phyloP scores from a whole-genome alignment of 2,329 filamentous ascomycete genomes.

The Helminthosporium solani region DNA sequence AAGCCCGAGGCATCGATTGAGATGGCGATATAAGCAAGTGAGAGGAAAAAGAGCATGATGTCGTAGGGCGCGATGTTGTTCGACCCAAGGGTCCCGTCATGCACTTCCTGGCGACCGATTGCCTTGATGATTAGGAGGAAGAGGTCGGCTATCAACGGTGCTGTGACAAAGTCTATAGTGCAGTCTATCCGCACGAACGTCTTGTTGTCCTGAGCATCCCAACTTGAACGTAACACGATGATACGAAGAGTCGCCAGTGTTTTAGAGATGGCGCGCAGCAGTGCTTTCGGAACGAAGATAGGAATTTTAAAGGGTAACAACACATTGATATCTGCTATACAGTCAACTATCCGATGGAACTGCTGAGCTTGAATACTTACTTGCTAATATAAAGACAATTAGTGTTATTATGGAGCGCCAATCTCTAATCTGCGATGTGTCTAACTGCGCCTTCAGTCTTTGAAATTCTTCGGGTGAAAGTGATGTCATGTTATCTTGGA shows the following conservation, averaged over 20 bases:
- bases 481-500: background rate
- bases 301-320: slow-evolving; percentile 69
- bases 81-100: slow-evolving; percentile 66
- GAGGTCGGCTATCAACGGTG: slow-evolving; percentile 68
- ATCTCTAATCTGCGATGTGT: slow-evolving; percentile 59
- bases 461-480: background rate
- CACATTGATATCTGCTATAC: slow-evolving; percentile 62
- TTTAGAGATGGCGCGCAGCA: slow-evolving; percentile 51
- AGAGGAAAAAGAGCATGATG: slow-evolving; percentile 74
- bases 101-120: slow-evolving; percentile 66
- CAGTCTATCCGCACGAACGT: slow-evolving; percentile 56
- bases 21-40: slow-evolving; percentile 73
- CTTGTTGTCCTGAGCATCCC: slow-evolving; percentile 19
- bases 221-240: slow-evolving; percentile 41
- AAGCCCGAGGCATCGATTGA: slow-evolving; percentile 75
- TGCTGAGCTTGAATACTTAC: slow-evolving; percentile 51
- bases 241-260: slow-evolving; percentile 53
- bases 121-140: slow-evolving; percentile 69
- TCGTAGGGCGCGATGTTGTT: slow-evolving; percentile 68
- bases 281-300: slow-evolving; percentile 56
- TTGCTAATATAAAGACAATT: slow-evolving; percentile 67
- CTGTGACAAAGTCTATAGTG: slow-evolving; percentile 70
- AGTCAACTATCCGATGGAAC: slow-evolving; percentile 1
- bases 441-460: slow-evolving; percentile 29
- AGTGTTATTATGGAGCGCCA: slow-evolving; percentile 73